A percentile compares a stretch with the other conserved stretches of the same genome.
These are phyloP conservation scores for Talaromyces funiculosus DNA, from an alignment of 2,329 filamentous ascomycete species.

Conservation along the genomic window DNA sequence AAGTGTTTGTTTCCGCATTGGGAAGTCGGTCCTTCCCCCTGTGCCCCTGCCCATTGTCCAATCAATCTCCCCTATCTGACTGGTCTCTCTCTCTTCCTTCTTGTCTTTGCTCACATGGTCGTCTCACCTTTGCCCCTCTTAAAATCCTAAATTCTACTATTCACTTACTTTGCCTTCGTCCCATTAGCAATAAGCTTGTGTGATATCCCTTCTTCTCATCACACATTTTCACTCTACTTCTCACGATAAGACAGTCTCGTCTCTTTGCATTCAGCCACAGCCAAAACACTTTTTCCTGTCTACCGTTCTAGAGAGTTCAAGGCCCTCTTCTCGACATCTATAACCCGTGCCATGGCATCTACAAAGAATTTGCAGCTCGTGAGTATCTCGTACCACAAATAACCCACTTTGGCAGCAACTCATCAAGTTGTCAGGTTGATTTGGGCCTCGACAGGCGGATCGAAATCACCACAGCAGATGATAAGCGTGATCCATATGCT, in stretches of 20 bases:
- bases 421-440: conserved; percentile 25
- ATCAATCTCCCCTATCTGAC: neutral
- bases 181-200: neutral
- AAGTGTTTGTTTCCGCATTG: neutral
- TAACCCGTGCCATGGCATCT: neutral
- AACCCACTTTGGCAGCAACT: neutral
- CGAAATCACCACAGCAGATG: conserved; percentile 31
- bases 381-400: neutral
- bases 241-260: neutral
- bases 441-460: conserved; percentile 34
- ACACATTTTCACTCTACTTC: neutral
- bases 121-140: neutral
- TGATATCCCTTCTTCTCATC: neutral
- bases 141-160: neutral
- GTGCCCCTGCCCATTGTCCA: neutral
- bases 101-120: neutral
- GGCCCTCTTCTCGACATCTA: neutral
- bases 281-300: neutral
- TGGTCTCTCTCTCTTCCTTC: neutral
- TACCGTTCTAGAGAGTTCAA: neutral
- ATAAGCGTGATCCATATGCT: conserved; percentile 16
- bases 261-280: neutral
- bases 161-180: neutral
- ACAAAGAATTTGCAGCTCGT: neutral
- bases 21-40: neutral